Evolutionary conservation across 768 basidiomycete species (phyloP), one percentile per base, ranked within the genome.

Genomic region (Rhodotorula babjevae): DNA sequence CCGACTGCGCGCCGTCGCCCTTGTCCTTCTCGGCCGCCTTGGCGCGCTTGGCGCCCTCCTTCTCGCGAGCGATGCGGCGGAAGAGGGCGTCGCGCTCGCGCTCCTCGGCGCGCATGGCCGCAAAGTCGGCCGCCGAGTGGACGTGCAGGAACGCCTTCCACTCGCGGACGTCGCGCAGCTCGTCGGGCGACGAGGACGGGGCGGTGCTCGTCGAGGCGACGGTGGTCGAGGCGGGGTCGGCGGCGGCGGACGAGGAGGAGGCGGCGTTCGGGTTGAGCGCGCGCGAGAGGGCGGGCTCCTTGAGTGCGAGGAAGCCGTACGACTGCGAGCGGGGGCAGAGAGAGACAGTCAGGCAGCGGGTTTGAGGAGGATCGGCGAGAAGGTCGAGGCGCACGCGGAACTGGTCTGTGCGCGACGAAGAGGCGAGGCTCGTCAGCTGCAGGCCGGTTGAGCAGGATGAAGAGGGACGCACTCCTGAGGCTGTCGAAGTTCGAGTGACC

Each of bases 261-360:
- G 40, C 18, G n/a, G n/a, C n/a, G n/a, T n/a, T n/a, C 14, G 25
- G 5, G 59, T 59, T 31, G 42, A 65, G 58, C 27, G 57, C 46
- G 25, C n/a, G 27, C 36, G 14, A 29, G 29, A 33, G 18, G 27
- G 36, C 52, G 1, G 33, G 50, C 7, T n/a, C 44, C n/a, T 62
- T 62, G 61, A 69, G 23, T 1, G 62, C 46, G 25, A 29, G 19
- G 52, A 68, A 68, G 8, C 60, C 59, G 63, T 65, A 65, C n/a
- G 29, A 5, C 55, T 57, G 63, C 19, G 40, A 9, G 53, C n/a
- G 53, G 6, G 16, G 31, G 19, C 9, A 33, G 18, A 15, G 1
- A 6, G 1, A 1, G 16, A 25, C 11, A 15, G 60, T 33, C 23
- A 44, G 23, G 11, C 29, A 25, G 23, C 18, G 27, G 4, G 36